These are phyloP conservation scores for Cercospora sojina DNA, from an alignment of 2,329 filamentous ascomycete genomes.

Conservation along the genomic window DNA sequence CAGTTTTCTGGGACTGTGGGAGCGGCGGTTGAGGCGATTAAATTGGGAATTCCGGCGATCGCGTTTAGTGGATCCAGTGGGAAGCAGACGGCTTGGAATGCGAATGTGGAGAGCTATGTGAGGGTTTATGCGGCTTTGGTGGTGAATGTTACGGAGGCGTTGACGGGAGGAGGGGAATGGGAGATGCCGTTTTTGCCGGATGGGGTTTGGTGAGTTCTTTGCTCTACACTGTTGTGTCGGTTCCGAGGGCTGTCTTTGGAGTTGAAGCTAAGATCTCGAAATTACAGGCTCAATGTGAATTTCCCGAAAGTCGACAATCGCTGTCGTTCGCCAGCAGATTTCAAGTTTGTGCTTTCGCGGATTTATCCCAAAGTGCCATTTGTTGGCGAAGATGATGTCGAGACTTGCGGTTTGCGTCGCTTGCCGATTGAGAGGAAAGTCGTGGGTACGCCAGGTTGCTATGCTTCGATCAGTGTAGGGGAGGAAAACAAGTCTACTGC, in stretches of 20 bases:
- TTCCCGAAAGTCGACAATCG: conserved; percentile 55
- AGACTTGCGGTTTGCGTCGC: conserved; percentile 55
- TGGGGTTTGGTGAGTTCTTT: conserved; percentile 46
- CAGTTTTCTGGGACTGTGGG: conserved; percentile 68
- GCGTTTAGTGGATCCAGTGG: conserved; percentile 62
- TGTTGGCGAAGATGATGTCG: conserved; percentile 51
- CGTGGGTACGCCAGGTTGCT: conserved; percentile 54
- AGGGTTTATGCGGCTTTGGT: conserved; percentile 65
- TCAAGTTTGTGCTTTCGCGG: conserved; percentile 64
- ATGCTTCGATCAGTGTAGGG: conserved; percentile 63
- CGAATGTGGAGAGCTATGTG: conserved; percentile 51
- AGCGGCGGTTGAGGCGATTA: conserved; percentile 59
- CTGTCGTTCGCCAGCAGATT: conserved; percentile 55
- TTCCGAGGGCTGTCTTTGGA: too few species aligned
- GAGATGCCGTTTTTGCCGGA: conserved; percentile 64
- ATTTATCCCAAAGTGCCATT: conserved; percentile 51
- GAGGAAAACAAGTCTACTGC: conserved; percentile 61
- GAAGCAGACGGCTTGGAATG: conserved; percentile 55
- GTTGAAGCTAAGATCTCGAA: neutral
- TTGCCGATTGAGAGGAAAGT: conserved; percentile 62
- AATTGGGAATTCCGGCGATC: conserved; percentile 61
- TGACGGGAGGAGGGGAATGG: conserved; percentile 49
- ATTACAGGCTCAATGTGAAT: conserved; percentile 63
- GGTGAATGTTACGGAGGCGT: conserved; percentile 55
- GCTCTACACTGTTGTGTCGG: neutral